Evolutionary conservation across 148 eudicot species (phyloP), one percentile per base, ranked within the genome.

Genomic region (Rhododendron vialii): DNA sequence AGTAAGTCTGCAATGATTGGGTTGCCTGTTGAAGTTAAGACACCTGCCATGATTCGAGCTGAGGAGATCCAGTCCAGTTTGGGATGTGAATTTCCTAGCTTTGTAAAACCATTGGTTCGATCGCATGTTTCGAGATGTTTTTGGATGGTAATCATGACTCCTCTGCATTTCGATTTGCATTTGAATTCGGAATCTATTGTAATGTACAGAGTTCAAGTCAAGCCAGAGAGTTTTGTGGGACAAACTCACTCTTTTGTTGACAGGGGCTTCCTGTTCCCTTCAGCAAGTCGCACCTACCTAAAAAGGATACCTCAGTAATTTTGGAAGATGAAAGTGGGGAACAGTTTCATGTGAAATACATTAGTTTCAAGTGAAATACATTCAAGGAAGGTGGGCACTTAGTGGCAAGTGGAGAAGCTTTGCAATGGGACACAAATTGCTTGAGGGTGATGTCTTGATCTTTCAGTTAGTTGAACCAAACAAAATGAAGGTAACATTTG

Each of bases 361-460:
- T 30, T 30, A 30, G 30, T 30, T 84, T 82, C 85, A 89, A 55
- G 22, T 86, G 38, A 91, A 90, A 86, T 95, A 87, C 84, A 84
- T 92, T 85, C 85, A 91, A 7, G 85, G 89, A 71, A 83, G 75
- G 85, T 13, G 78, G 8, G 94, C 85, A 87, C 93, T 93, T 55
- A 91, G 95, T 85, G 95, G 85, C 35, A 96, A 96, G 36, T 93
- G 95, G 96, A 92, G 86, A 84, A 88, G 78, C 86, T 93, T 93
- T 88, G 91, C 92, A 69, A 63, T 78, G 63, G 86, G 84, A 26
- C 91, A 92, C 84, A 88, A 92, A 63, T 87, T 95, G 83, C 85
- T 90, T 15, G 89, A 77, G 80, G 98, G 94, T 63, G 96, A 95
- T 87, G 90, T 85, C 81, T 80, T 91, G 84, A 76, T 95, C 86